Conservation (phyloP, 495 filamentous ascomycete species). For the Penicillium steckii region DNA sequence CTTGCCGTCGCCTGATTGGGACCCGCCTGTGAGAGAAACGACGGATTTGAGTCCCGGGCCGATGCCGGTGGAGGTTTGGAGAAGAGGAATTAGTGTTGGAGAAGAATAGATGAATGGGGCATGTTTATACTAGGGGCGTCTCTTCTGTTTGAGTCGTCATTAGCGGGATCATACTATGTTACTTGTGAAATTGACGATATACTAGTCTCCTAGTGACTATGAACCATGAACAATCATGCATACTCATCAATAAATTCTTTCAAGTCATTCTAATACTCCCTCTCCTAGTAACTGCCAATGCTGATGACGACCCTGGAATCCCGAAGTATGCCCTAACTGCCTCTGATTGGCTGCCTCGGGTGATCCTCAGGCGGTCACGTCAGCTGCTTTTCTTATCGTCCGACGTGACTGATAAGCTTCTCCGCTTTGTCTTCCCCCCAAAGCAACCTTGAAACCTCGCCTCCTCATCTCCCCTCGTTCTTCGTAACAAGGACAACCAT, state of each 20-base stretch:
- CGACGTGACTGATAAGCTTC: constrained; percentile 8
- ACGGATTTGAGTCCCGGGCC: constrained; percentile 23
- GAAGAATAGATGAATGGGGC: too few relatives aligned
- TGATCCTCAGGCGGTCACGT: constrained; percentile 6
- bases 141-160: too few relatives aligned
- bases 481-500: constrained; percentile 31
- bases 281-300: background rate
- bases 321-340: background rate
- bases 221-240: too few relatives aligned
- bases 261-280: background rate
- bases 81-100: background rate
- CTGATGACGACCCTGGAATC: background rate
- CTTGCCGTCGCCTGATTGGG: constrained; percentile 28
- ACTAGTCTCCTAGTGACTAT: too few relatives aligned
- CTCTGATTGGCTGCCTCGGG: background rate
- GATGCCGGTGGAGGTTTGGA: constrained; percentile 35
- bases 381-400: constrained; percentile 16
- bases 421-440: constrained; percentile 20
- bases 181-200: too few relatives aligned
- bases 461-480: constrained; percentile 4
- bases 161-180: too few relatives aligned
- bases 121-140: too few relatives aligned
- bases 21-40: constrained; percentile 20
- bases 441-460: constrained; percentile 1
- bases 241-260: background rate